These are phyloP conservation scores for Evernia prunastri DNA, from an alignment of 495 filamentous ascomycete species.

Conservation along the genomic window DNA sequence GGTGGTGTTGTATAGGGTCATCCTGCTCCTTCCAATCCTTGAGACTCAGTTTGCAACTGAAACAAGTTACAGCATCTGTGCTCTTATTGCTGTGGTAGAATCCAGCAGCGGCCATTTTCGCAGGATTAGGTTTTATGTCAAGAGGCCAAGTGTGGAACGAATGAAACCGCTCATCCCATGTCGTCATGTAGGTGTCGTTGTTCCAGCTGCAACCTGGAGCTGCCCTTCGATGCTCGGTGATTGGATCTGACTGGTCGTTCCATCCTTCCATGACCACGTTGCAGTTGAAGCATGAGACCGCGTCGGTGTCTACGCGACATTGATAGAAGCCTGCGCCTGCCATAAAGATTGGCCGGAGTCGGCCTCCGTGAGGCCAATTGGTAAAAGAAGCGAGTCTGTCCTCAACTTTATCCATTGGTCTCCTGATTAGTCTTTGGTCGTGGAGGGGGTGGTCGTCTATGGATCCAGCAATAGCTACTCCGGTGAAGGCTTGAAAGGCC, in stretches of 20 bases:
- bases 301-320: conserved; percentile 9
- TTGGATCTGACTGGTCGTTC: conserved; percentile 18
- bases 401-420: conserved; percentile 10
- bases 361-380: conserved; percentile 21
- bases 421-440: no score
- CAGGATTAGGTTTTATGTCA: conserved; percentile 15
- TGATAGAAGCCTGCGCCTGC: conserved; percentile 24
- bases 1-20: conserved; percentile 17
- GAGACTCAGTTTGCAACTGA: conserved; percentile 13
- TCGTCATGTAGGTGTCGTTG: conserved; percentile 18
- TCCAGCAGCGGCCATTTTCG: conserved; percentile 19
- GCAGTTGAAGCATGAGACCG: conserved; percentile 23
- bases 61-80: conserved; percentile 20
- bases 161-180: conserved; percentile 12
- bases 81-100: conserved; percentile 21
- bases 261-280: conserved; percentile 14
- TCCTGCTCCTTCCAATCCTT: conserved; percentile 14
- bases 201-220: conserved; percentile 13
- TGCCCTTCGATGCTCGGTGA: conserved; percentile 14
- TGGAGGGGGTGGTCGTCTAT: background rate
- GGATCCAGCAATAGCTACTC: background rate
- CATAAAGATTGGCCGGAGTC: conserved; percentile 18
- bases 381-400: conserved; percentile 17
- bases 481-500: background rate
- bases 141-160: conserved; percentile 22